Evolutionary conservation across 768 basidiomycete genomes (phyloP).

Genomic region (Tulasnella sp.): DNA sequence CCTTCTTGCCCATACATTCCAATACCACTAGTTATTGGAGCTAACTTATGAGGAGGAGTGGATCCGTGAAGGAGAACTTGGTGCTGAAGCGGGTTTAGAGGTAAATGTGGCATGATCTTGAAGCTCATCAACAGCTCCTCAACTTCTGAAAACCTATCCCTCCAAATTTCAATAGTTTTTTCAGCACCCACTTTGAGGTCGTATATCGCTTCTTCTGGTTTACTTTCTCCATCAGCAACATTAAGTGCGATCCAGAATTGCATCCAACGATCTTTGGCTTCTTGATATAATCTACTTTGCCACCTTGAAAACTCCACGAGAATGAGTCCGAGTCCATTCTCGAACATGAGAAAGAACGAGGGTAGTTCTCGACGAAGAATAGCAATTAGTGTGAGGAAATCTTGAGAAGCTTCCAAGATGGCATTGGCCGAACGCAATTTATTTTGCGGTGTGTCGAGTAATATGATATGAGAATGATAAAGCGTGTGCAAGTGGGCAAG

Average conservation of each 20-base stretch:
- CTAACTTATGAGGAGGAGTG: too few relatives aligned
- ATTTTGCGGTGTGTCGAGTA: slow-evolving; percentile 48
- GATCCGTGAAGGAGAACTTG: too few relatives aligned
- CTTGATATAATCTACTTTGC: too few relatives aligned
- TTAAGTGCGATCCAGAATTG: slow-evolving; percentile 69
- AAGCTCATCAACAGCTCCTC: slow-evolving; percentile 34
- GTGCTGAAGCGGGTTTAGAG: slow-evolving; percentile 21
- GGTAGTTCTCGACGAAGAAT: slow-evolving; percentile 62
- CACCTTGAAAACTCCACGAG: background rate
- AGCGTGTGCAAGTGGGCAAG: slow-evolving; percentile 27
- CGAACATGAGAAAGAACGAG: slow-evolving; percentile 40
- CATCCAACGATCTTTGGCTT: slow-evolving; percentile 51
- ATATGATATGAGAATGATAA: slow-evolving; percentile 54
- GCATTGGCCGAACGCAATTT: slow-evolving; percentile 53
- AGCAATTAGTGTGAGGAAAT: slow-evolving; percentile 61
- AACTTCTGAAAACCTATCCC: slow-evolving; percentile 51
- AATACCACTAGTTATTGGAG: too few relatives aligned
- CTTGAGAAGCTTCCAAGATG: slow-evolving; percentile 57
- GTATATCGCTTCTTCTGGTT: too few relatives aligned
- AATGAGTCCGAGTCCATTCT: slow-evolving; percentile 20
- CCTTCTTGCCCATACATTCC: too few relatives aligned
- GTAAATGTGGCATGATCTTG: slow-evolving; percentile 21
- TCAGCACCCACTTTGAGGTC: slow-evolving; percentile 24
- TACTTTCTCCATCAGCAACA: slow-evolving; percentile 58
- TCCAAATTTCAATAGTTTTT: slow-evolving; percentile 64